Conservation (phyloP, 2,329 filamentous ascomycete genomes). For the Hymenoscyphus repandus region DNA sequence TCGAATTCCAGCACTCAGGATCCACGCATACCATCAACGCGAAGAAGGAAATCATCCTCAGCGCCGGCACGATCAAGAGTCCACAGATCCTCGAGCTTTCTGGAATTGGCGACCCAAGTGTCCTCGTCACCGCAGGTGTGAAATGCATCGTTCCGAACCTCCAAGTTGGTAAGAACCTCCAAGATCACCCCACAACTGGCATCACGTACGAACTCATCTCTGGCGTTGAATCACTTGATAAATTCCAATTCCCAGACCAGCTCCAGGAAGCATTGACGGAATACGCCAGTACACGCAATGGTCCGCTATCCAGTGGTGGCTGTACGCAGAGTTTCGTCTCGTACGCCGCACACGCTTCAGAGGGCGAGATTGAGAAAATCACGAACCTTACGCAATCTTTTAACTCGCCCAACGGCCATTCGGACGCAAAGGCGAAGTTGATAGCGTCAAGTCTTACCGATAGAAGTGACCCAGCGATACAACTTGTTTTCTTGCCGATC, state of each 20-base stretch:
- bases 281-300: slow-evolving; percentile 21
- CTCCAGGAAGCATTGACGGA: slow-evolving; percentile 22
- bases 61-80: slow-evolving; percentile 23
- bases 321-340: slow-evolving; percentile 2
- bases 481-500: slow-evolving; percentile 6
- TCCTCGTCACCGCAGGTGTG: slow-evolving; percentile 17
- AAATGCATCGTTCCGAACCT: slow-evolving; percentile 12
- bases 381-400: neutral
- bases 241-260: neutral
- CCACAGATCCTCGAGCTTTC: slow-evolving; percentile 33
- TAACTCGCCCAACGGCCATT: too few relatives aligned
- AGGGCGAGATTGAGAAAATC: neutral
- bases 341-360: slow-evolving; percentile 1
- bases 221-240: slow-evolving; percentile 7
- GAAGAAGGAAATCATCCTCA: slow-evolving; percentile 25
- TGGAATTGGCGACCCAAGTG: slow-evolving; percentile 24
- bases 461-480: slow-evolving; percentile 3
- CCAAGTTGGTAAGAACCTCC: slow-evolving; percentile 20
- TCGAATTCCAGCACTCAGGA: slow-evolving; percentile 13
- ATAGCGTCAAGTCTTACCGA: slow-evolving; percentile 1
- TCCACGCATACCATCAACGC: slow-evolving; percentile 15
- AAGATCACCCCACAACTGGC: slow-evolving; percentile 13
- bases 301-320: slow-evolving; percentile 8
- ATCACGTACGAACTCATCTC: slow-evolving; percentile 11
- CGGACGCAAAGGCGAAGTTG: neutral